A percentile compares a stretch with the other conserved stretches of the same genome.
Conservation (phyloP, 2,329 filamentous ascomycete species). For the Trichoderma atroviride region DNA sequence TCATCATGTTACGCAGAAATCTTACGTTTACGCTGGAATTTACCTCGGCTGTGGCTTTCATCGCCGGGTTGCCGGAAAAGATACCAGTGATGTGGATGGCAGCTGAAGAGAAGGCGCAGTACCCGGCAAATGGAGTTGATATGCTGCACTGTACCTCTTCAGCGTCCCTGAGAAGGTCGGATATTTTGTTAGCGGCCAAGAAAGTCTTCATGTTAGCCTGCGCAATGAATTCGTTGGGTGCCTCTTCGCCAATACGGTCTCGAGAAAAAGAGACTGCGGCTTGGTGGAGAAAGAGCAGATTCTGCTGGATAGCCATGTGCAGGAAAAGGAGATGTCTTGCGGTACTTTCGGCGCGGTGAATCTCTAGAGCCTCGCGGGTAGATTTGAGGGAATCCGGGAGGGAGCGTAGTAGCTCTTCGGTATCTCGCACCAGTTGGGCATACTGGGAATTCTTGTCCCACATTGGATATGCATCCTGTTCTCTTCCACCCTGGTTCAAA, state of each 20-base stretch:
- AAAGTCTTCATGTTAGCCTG: slow-evolving; percentile 76
- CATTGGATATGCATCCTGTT: slow-evolving; percentile 73
- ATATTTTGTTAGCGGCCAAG: slow-evolving; percentile 83
- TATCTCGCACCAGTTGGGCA: slow-evolving; percentile 67
- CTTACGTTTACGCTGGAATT: slow-evolving; percentile 86
- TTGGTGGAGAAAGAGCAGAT: slow-evolving; percentile 84
- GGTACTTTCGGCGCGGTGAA: slow-evolving; percentile 80
- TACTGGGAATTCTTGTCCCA: slow-evolving; percentile 84
- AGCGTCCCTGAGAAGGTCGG: slow-evolving; percentile 77
- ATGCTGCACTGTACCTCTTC: slow-evolving; percentile 70
- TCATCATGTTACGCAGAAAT: slow-evolving; percentile 92
- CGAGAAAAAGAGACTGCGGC: slow-evolving; percentile 77
- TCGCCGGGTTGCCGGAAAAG: slow-evolving; percentile 77
- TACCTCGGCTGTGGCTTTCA: slow-evolving; percentile 78
- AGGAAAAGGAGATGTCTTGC: slow-evolving; percentile 92
- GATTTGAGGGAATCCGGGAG: slow-evolving; percentile 76
- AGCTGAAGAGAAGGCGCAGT: slow-evolving; percentile 89
- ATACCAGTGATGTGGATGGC: slow-evolving; percentile 94
- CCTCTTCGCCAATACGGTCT: slow-evolving; percentile 65
- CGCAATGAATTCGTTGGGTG: slow-evolving; percentile 76
- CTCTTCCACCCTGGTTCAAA: slow-evolving; percentile 85
- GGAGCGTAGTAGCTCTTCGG: slow-evolving; percentile 67
- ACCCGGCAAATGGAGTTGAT: slow-evolving; percentile 89
- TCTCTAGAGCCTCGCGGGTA: slow-evolving; percentile 77
- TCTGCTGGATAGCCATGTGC: slow-evolving; percentile 88